Conservation (phyloP, 2,329 filamentous ascomycete genomes). For the Diplodia corticola region DNA sequence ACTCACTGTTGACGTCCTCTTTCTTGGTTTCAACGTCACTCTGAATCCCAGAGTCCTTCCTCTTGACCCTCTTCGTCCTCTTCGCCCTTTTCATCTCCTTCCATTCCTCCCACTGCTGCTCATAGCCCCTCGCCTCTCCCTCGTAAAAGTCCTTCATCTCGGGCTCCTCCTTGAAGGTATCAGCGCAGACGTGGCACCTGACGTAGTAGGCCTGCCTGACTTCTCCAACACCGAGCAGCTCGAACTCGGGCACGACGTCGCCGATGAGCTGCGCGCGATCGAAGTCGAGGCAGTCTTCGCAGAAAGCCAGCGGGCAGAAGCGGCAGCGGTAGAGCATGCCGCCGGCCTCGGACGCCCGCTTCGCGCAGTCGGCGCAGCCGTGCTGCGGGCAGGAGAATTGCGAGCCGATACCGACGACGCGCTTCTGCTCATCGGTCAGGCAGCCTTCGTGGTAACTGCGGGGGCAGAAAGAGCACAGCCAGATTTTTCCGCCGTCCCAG, state of each 20-base stretch:
- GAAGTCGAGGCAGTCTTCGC: conserved; percentile 61
- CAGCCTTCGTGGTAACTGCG: conserved; percentile 56
- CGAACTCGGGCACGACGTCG: conserved; percentile 54
- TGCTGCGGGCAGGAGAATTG: conserved; percentile 60
- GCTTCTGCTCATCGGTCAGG: conserved; percentile 37
- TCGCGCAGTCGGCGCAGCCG: conserved; percentile 54
- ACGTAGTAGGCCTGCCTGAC: conserved; percentile 53
- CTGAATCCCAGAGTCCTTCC: neutral
- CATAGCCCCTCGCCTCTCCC: neutral
- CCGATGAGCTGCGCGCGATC: conserved; percentile 52
- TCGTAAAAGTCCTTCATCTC: neutral
- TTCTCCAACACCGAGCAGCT: conserved; percentile 49
- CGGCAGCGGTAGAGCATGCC: conserved; percentile 51
- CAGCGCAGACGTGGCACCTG: conserved; percentile 49
- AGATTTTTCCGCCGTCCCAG: conserved; percentile 50
- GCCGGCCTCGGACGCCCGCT: conserved; percentile 52
- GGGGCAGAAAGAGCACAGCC: conserved; percentile 55
- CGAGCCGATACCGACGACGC: conserved; percentile 44
- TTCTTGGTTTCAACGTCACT: neutral
- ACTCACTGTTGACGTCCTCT: neutral
- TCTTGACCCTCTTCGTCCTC: neutral
- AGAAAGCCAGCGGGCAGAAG: conserved; percentile 58
- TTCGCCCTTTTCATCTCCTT: neutral
- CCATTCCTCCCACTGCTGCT: neutral
- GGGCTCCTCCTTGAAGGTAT: conserved; percentile 25